Percentiles rank a stretch among this genome's conserved stretches.
Conservation (phyloP, 2,329 filamentous ascomycete species). For the Fusarium sp. region DNA sequence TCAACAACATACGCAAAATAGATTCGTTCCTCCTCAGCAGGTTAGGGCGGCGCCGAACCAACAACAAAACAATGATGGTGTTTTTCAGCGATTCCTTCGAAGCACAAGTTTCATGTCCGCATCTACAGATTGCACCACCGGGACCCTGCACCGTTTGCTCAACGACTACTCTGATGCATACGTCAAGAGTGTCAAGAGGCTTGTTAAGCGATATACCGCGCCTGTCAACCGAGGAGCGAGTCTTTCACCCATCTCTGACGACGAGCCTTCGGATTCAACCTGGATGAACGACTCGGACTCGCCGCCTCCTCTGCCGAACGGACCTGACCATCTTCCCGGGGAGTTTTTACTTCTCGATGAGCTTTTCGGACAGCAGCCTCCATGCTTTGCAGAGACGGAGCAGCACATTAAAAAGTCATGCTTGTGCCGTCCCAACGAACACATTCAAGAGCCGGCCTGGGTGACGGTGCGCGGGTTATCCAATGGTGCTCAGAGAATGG, state of each 20-base stretch:
- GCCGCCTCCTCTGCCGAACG: slow-evolving; percentile 30
- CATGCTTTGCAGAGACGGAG: slow-evolving; percentile 36
- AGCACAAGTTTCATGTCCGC: slow-evolving; percentile 53
- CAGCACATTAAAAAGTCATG: slow-evolving; percentile 47
- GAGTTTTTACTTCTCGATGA: slow-evolving; percentile 59
- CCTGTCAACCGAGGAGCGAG: slow-evolving; percentile 39
- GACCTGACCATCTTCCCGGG: slow-evolving; percentile 57
- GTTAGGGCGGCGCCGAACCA: not conserved
- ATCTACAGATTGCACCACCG: slow-evolving; percentile 55
- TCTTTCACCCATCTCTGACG: slow-evolving; percentile 44
- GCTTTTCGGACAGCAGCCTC: slow-evolving; percentile 16
- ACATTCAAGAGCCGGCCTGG: slow-evolving; percentile 48
- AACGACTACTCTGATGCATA: slow-evolving; percentile 50
- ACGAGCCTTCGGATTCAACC: slow-evolving; percentile 20
- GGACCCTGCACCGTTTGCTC: slow-evolving; percentile 51
- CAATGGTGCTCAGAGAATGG: slow-evolving; percentile 19
- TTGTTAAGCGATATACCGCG: slow-evolving; percentile 56
- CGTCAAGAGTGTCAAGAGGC: slow-evolving; percentile 52
- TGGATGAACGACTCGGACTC: slow-evolving; percentile 49
- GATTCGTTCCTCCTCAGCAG: not conserved
- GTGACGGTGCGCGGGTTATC: slow-evolving; percentile 45
- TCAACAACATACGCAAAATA: not conserved
- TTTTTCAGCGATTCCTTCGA: slow-evolving; percentile 48
- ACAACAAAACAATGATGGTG: slow-evolving; percentile 25
- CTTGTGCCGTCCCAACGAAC: slow-evolving; percentile 44